Base-by-base conservation (phyloP, 345 rosid species). In the Hibiscus trionum region DNA sequence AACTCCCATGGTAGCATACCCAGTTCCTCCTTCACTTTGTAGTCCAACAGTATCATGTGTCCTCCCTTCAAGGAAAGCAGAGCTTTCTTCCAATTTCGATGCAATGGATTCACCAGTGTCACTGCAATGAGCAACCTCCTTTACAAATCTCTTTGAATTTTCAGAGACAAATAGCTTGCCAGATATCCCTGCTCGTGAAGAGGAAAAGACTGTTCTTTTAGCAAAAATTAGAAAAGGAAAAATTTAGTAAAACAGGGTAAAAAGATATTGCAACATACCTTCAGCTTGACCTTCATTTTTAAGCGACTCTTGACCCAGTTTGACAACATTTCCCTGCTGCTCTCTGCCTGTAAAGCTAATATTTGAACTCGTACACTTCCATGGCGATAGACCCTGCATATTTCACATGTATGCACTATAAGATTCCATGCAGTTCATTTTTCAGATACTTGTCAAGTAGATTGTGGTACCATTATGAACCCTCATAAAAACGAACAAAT, bases 311-410 rank as follows among this genome's bases (percentile, higher is more conserved):
- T 74, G 31, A 37, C 72, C 67, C 76, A 56, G 21, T 69, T 50
- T 65, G 72, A 27, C 49, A 61, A 11, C 15, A 42, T 76, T 75
- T 47, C 67, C 74, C 2, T 61, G 66, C 74, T 57, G 61, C 64
- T 77, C 73, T 69, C n/a, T 35, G 52, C 66, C 39, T 39, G 46
- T n/a, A 47, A 74, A 42, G 61, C 75, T 72, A 55, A 47, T 39
- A 77, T 77, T 55, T 15, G 62, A 35, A 69, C 76, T 77, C 47
- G 42, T 47, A 46, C 42, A 16, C 50, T 72, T 62, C 60, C 39
- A n/a, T 35, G 66, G 66, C 17, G 72, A 81, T 75, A 77, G 80
- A 66, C 71, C 81, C 84, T 79, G 83, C 83, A 83, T 42, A 76
- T 69, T 84, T 77, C 70, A 77, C 79, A 77, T 6, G 37, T 37